These are phyloP conservation scores for Penicillium sp. DNA, from an alignment of 2,329 filamentous ascomycete species.

Conservation along the genomic window DNA sequence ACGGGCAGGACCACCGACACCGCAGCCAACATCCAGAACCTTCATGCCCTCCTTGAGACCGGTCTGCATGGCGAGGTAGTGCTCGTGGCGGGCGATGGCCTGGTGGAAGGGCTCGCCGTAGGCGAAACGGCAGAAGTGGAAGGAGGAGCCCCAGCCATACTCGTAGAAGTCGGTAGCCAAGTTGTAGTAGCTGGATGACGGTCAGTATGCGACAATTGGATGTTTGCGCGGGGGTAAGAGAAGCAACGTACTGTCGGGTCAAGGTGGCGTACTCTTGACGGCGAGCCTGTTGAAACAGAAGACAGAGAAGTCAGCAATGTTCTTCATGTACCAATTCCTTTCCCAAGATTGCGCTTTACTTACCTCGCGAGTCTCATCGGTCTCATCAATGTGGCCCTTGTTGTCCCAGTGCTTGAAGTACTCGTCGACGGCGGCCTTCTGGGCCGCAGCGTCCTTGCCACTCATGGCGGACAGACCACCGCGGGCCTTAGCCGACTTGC, in stretches of 20 bases:
- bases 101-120: constrained; percentile 84
- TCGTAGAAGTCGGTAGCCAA: constrained; percentile 95
- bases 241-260: constrained; percentile 76
- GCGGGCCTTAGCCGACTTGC: constrained; percentile 67
- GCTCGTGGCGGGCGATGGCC: constrained; percentile 94
- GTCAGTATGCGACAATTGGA: constrained; percentile 10
- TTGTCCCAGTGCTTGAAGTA: constrained; percentile 98
- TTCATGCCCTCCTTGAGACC: constrained; percentile 83
- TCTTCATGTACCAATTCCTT: too few relatives aligned
- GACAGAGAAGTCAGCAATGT: background rate
- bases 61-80: constrained; percentile 92
- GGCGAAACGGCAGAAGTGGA: constrained; percentile 97
- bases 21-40: constrained; percentile 94
- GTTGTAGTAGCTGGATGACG: constrained; percentile 78
- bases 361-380: constrained; percentile 78
- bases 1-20: constrained; percentile 91
- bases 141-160: constrained; percentile 93
- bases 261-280: constrained; percentile 89
- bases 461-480: constrained; percentile 84
- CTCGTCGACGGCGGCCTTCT: constrained; percentile 82
- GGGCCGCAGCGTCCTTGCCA: constrained; percentile 76
- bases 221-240: background rate
- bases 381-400: constrained; percentile 78
- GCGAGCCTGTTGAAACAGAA: constrained; percentile 61
- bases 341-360: constrained; percentile 26